A percentile compares a stretch with the other conserved stretches of the same genome.
phyloP scores from a whole-genome alignment of 257 asterid species.

The Cordia subcordata region DNA sequence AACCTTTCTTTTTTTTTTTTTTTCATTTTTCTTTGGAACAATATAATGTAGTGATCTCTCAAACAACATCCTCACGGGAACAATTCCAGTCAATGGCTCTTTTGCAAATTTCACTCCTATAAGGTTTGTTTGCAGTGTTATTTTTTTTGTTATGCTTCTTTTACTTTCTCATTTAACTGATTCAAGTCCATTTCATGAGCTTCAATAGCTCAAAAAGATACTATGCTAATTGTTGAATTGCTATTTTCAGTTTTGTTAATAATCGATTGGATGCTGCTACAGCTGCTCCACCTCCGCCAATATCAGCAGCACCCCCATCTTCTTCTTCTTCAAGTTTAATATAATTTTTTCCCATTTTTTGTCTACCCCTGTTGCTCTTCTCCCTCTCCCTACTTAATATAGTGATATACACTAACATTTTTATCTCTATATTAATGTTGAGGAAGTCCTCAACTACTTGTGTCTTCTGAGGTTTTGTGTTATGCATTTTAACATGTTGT shows the following conservation, averaged over 20 bases:
- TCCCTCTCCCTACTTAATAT: neutral
- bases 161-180: constrained; percentile 5
- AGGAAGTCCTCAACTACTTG: neutral
- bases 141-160: neutral
- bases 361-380: neutral
- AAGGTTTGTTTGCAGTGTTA: constrained; percentile 48
- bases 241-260: constrained; percentile 54
- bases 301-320: constrained; percentile 45
- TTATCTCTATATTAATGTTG: too few relatives aligned
- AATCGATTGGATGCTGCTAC: constrained; percentile 51
- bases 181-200: constrained; percentile 6
- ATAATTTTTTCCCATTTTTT: neutral
- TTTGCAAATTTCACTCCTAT: constrained; percentile 87
- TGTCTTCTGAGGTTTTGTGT: neutral
- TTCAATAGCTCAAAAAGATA: neutral
- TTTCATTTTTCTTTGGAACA: neutral
- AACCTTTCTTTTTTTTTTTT: neutral
- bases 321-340: constrained; percentile 44
- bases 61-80: constrained; percentile 55
- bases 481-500: neutral
- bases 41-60: constrained; percentile 83
- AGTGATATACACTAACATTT: neutral
- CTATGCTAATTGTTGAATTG: constrained; percentile 22
- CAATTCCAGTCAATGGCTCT: constrained; percentile 80
- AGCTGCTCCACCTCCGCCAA: constrained; percentile 66